Base-by-base conservation (phyloP, 345 rosid species). In the Psidium friedrichsthalianum region DNA sequence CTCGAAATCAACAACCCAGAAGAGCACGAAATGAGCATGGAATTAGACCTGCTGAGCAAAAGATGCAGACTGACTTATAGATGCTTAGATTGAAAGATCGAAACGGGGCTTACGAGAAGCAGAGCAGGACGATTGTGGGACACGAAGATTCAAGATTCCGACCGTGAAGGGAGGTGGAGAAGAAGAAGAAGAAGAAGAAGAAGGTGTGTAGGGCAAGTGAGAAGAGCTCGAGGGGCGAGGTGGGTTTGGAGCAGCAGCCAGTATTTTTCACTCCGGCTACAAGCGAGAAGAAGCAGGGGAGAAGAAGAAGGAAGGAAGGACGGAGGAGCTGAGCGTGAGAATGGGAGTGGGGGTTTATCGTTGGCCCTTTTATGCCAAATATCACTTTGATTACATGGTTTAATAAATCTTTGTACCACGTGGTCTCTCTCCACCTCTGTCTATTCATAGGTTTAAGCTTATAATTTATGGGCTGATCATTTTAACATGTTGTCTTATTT, bases 341-440 rank as follows among this genome's bases (percentile, higher is more conserved):
- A 61, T 32, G 74, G 18, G 40, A 0, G 74, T 61, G 42, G 42
- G 76, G 42, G 7, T 64, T 64, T 29, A 64, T 3, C 22, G 22
- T 29, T 14, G 76, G 42, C 42, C 76, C 76, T 4, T 1, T 0
- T 0, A 32, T 61, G 74, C 11, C 15, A 29, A 0, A 44, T 0
- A 29, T 7, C 22, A 0, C 16, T 61, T 6, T 58, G 12, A 58
- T 58, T 58, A n/a, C 0, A 16, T 0, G 0, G 12, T 58, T n/a
- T 24, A 22, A 44, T 0, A 22, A 5, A 0, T 9, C 0, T 58
- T 58, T 61, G 16, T 15, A 27, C 13, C 14, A 29, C 11, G 1
- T 6, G 18, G 12, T 18, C 0, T 32, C 0, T 15, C 21, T 61
- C 0, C 2, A 54, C 8, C 22, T 54, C 22, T 18, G 7, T 18